These are phyloP conservation scores for Mycena leptocephala DNA, from an alignment of 768 basidiomycete species.

Conservation along the genomic window DNA sequence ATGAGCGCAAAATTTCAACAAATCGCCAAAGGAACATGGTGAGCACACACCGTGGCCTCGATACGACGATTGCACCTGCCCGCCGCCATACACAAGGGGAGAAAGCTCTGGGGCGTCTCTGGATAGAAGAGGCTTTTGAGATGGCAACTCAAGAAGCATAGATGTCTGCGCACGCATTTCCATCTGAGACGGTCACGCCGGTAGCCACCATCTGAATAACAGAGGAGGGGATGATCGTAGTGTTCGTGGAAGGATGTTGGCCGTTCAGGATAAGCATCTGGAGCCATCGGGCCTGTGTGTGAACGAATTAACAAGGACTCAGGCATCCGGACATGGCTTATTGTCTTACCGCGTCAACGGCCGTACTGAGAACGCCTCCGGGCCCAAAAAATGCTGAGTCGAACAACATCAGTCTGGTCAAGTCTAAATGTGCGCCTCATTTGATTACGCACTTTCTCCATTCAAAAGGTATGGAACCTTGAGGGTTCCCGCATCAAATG, in stretches of 20 bases:
- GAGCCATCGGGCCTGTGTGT: constrained; percentile 13
- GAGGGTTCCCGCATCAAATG: no score
- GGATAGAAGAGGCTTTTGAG: background rate
- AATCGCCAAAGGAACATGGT: background rate
- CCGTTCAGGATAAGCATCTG: constrained; percentile 9
- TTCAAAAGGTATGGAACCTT: no score
- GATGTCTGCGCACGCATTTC: background rate
- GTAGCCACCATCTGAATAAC: background rate
- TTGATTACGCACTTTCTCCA: no score
- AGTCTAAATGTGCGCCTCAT: no score
- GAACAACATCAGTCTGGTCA: no score
- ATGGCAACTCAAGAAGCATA: background rate
- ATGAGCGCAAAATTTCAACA: background rate
- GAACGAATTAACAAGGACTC: background rate
- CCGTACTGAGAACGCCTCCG: constrained; percentile 10
- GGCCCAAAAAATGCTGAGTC: background rate
- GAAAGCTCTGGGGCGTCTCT: background rate
- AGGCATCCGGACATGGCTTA: no score
- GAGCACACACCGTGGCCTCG: constrained; percentile 1
- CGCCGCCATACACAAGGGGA: constrained; percentile 3
- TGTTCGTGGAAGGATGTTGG: background rate
- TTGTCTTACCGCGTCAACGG: background rate
- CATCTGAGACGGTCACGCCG: background rate
- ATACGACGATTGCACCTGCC: no score
- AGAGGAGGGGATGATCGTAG: background rate